phyloP scores from a whole-genome alignment of 1,139 yeast genomes.

The Saccharomyces hybrid region DNA sequence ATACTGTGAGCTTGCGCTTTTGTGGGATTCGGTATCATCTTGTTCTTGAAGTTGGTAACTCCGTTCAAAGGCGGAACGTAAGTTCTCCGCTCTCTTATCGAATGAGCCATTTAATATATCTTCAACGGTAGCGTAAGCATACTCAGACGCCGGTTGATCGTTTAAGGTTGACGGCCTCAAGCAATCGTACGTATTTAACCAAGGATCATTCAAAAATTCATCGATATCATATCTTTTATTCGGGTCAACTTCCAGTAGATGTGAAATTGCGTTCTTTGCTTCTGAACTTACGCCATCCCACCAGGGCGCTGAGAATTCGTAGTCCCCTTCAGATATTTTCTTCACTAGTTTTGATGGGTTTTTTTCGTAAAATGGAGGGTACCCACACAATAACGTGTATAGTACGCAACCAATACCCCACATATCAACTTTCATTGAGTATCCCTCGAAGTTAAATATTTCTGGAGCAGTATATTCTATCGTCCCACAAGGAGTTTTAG shows the following conservation, averaged over 20 bases:
- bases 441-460: slow-evolving; percentile 60
- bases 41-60: neutral
- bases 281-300: slow-evolving; percentile 79
- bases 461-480: slow-evolving; percentile 94
- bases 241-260: slow-evolving; percentile 72
- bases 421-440: slow-evolving; percentile 87
- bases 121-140: neutral
- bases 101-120: neutral
- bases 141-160: too few species aligned
- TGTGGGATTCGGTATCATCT: neutral
- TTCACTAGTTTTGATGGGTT: slow-evolving; percentile 40
- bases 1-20: neutral
- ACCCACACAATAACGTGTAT: slow-evolving; percentile 85
- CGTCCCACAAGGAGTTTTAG: slow-evolving; percentile 86
- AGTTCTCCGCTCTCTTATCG: neutral
- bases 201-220: slow-evolving; percentile 71
- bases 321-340: slow-evolving; percentile 77
- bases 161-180: neutral
- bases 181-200: slow-evolving; percentile 38
- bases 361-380: slow-evolving; percentile 94
- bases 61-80: neutral
- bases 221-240: slow-evolving; percentile 61
- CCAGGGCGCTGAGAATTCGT: slow-evolving; percentile 77
- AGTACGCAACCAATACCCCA: slow-evolving; percentile 95
- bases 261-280: slow-evolving; percentile 67